Evolutionary conservation across 2,329 filamentous ascomycete genomes (phyloP).

Genomic region (Exophiala bonariae): DNA sequence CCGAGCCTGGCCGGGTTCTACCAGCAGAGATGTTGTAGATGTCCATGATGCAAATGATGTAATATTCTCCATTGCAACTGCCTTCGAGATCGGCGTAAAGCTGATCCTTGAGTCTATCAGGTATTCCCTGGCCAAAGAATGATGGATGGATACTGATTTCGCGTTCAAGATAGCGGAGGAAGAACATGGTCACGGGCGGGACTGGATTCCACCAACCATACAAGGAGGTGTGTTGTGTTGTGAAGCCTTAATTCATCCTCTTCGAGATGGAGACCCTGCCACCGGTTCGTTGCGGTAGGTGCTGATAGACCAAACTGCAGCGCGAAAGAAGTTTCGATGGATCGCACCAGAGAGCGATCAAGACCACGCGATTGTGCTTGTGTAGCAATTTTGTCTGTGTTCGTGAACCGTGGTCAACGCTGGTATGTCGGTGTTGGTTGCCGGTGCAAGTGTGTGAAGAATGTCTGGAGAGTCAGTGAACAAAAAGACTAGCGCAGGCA

Average conservation of each 20-base stretch:
- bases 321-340: too few relatives aligned
- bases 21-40: constrained; percentile 93
- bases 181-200: constrained; percentile 70
- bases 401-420: too few relatives aligned
- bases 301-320: too few relatives aligned
- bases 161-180: constrained; percentile 94
- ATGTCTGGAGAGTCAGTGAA: too few relatives aligned
- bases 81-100: constrained; percentile 93
- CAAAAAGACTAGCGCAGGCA: too few relatives aligned
- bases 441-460: too few relatives aligned
- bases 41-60: constrained; percentile 97
- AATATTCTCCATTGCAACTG: constrained; percentile 92
- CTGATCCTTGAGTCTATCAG: constrained; percentile 84
- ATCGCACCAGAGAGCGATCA: too few relatives aligned
- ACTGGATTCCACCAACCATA: not conserved
- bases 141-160: constrained; percentile 94
- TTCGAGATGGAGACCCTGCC: not conserved
- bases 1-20: constrained; percentile 86
- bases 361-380: too few relatives aligned
- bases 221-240: not conserved
- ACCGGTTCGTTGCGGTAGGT: too few relatives aligned
- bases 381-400: too few relatives aligned
- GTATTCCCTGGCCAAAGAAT: constrained; percentile 92
- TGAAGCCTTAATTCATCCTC: constrained; percentile 1
- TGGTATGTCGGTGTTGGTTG: too few relatives aligned